Evolutionary conservation across 2,329 filamentous ascomycete species (phyloP), one percentile per base, ranked within the genome.

Genomic region (Zalaria obscura): DNA sequence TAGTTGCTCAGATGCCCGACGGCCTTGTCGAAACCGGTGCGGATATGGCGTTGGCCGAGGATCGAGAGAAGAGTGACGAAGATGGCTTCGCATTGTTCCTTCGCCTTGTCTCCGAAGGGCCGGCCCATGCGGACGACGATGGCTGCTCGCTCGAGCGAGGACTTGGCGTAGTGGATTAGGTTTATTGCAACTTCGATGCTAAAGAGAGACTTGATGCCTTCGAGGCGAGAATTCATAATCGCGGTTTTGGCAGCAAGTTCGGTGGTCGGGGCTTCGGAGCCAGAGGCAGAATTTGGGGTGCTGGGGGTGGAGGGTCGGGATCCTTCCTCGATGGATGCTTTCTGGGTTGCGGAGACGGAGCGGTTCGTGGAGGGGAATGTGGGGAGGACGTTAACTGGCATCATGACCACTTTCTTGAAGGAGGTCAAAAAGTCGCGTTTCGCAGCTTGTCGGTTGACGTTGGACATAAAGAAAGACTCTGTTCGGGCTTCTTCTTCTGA

Each of bases 381-480:
- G 1, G 86, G 84, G 3, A 96, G 68, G 5, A 87, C 89, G 40
- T 85, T 93, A 38, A 98, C 89, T 2, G 91, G 91, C 79, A 94
- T 93, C 88, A 98, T 95, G 49, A 98, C 84, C 5, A 98, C 91
- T 61, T 96, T 96, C 57, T 87, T 95, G 69, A 98, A 98, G 0
- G 88, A 94, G 36, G 80, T 91, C 46, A 98, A 59, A 53, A 98
- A 98, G 58, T 98, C 91, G 50, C 87, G 85, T 64, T 98, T 98
- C 48, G 93, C 91, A 1, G 87, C 91, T 58, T 93, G 87, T 26
- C 91, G 76, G 56, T 89, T 95, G 55, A 96, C 78, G 57, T 87
- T 95, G 25, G 82, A 83, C 89, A 96, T 95, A 64, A 87, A 91
- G 56, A 93, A 93, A 0, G 84, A 91, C 62, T 98, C 91, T 0